Evolutionary conservation across 345 rosid genomes (phyloP).

Genomic region (Nasturtium officinale): DNA sequence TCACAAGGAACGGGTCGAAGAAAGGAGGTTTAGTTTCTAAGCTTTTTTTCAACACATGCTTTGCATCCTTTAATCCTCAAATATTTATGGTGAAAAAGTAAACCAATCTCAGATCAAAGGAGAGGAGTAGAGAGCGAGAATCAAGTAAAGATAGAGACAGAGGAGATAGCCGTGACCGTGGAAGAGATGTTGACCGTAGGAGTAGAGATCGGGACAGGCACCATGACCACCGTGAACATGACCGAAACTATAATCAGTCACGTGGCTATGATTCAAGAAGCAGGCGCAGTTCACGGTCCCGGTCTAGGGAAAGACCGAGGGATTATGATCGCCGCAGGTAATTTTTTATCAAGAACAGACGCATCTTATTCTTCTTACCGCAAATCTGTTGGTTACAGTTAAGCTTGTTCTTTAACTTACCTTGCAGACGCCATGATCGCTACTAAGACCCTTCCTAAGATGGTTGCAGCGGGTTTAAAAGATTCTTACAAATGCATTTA

Average conservation of each 20-base stretch:
- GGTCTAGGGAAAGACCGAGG: constrained; percentile 77
- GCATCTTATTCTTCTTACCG: neutral
- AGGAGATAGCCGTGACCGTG: constrained; percentile 75
- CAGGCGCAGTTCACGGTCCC: constrained; percentile 76
- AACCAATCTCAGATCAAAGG: constrained; percentile 66
- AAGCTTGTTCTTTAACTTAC: neutral
- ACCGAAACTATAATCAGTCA: constrained; percentile 63
- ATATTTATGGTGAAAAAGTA: neutral
- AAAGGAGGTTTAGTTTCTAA: constrained; percentile 36
- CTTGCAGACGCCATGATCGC: constrained; percentile 45
- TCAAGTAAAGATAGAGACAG: constrained; percentile 65
- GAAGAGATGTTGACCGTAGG: constrained; percentile 83
- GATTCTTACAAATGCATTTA: constrained; percentile 28
- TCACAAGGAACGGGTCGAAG: constrained; percentile 63
- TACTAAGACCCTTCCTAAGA: constrained; percentile 32
- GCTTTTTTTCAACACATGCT: constrained; percentile 11
- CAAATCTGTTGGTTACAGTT: constrained; percentile 5
- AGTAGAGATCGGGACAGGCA: constrained; percentile 85
- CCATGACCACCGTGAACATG: constrained; percentile 60
- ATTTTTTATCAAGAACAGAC: neutral
- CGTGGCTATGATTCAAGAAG: constrained; percentile 84
- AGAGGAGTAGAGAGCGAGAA: constrained; percentile 69
- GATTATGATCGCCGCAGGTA: constrained; percentile 92
- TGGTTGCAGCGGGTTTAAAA: constrained; percentile 13
- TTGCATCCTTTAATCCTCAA: neutral